Evolutionary conservation across 805 yeast genomes (phyloP), one percentile per base, ranked within the genome.

Genomic region (Isabelozyma pseudorhagii): DNA sequence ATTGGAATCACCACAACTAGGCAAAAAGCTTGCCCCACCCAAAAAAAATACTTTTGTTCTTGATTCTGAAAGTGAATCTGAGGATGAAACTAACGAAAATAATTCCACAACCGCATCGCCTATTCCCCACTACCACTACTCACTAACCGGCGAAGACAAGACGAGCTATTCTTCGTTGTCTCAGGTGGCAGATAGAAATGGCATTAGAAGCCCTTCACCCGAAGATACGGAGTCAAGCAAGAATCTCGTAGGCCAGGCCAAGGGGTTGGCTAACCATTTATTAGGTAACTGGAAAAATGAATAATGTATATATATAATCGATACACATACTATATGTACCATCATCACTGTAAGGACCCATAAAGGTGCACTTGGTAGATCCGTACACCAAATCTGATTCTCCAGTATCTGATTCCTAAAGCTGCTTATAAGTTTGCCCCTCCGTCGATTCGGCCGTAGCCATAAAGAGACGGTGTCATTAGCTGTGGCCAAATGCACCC

Each of bases 131-230:
- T 31, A 31, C n/a, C 36, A 31, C 36, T 31, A 31, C 36, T 18
- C 41, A 3, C 46, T 41, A 17, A 18, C 13, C 14, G 46, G 38
- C 11, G 21, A 17, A 15, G 38, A 31, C 36, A 44, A 43, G 11
- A 54, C 62, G 18, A 75, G 79, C 47, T 77, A 71, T 53, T 74
- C 78, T 18, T 71, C 81, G 1, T 60, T 78, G 43, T 74, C 78
- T 47, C 81, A 77, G 52, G 81, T 81, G 21, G 84, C 84, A 2
- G 82, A 77, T 29, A 64, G 63, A 45, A 72, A 63, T 50, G 75
- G 77, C 5, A 67, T 70, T 41, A 50, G 59, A 18, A 60, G 62
- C 43, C 63, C 71, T 1, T 53, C 67, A n/a, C 62, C 68, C 2
- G 70, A 63, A 21, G 43, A 38, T 11, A 42, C 48, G 14, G 42